Evolutionary conservation across 306 rosid species (phyloP).

Genomic region (Quercus variabilis): DNA sequence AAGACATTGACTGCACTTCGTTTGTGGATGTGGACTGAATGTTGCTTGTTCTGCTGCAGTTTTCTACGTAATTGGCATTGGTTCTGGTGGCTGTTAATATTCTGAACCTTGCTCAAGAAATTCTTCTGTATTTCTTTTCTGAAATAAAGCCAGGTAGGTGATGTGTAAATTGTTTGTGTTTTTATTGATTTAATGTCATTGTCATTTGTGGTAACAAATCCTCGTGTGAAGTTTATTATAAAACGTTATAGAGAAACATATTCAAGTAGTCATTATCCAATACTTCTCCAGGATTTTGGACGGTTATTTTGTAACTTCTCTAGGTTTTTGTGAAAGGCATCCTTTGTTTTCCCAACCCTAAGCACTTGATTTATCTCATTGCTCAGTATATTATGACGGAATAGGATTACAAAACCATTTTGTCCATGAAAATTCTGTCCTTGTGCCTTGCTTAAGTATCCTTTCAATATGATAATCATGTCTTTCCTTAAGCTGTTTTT

Average conservation of each 20-base stretch:
- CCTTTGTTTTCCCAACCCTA: neutral
- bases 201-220: neutral
- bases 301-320: neutral
- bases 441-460: neutral
- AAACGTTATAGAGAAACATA: neutral
- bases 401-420: neutral
- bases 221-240: neutral
- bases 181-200: neutral
- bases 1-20: constrained; percentile 67
- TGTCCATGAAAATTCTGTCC: neutral
- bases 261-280: neutral
- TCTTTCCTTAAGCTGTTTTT: no score
- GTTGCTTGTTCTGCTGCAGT: constrained; percentile 1
- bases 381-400: neutral
- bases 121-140: neutral
- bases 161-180: neutral
- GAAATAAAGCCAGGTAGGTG: neutral
- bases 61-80: neutral
- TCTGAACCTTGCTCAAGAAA: neutral
- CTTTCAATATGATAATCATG: no score
- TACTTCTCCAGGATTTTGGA: no score
- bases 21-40: constrained; percentile 43
- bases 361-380: neutral
- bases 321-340: neutral
- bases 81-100: neutral